phyloP scores from a whole-genome alignment of 176 grass and related monocot species.

The Echinochloa phyllopogon region DNA sequence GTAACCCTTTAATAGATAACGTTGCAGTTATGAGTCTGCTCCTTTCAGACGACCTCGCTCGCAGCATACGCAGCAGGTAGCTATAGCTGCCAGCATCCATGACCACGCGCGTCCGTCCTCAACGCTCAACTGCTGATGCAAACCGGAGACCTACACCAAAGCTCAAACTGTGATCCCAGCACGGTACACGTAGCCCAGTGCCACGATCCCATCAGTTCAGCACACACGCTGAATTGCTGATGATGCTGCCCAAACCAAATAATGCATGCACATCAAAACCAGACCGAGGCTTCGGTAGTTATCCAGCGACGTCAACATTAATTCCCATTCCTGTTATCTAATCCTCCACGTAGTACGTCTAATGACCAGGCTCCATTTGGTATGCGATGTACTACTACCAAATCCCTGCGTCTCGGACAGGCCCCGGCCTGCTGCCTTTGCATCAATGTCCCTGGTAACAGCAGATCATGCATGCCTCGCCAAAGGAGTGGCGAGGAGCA shows the following conservation, averaged over 20 bases:
- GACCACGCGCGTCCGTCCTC: background rate
- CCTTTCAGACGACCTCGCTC: background rate
- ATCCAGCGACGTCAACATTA: slow-evolving; percentile 29
- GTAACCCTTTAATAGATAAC: background rate
- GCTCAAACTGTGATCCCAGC: background rate
- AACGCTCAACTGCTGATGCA: slow-evolving; percentile 1
- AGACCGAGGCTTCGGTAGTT: background rate
- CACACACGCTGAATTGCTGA: slow-evolving; percentile 26
- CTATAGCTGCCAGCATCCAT: background rate
- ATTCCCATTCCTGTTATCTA: background rate
- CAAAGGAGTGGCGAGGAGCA: background rate
- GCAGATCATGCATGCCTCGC: background rate
- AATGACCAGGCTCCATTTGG: too few relatives aligned
- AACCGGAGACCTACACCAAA: slow-evolving; percentile 1
- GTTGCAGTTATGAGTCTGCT: background rate
- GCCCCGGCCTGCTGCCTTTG: too few relatives aligned
- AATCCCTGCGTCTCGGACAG: too few relatives aligned
- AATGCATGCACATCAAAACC: background rate
- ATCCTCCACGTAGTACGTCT: background rate
- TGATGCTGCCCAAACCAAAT: background rate
- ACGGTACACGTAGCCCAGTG: slow-evolving; percentile 13
- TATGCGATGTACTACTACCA: too few relatives aligned
- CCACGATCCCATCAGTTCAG: background rate
- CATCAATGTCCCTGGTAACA: too few relatives aligned
- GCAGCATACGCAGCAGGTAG: background rate